These are phyloP conservation scores for Actinomucor elegans DNA, from an alignment of 371 early-diverging fungal genomes.

Conservation along the genomic window DNA sequence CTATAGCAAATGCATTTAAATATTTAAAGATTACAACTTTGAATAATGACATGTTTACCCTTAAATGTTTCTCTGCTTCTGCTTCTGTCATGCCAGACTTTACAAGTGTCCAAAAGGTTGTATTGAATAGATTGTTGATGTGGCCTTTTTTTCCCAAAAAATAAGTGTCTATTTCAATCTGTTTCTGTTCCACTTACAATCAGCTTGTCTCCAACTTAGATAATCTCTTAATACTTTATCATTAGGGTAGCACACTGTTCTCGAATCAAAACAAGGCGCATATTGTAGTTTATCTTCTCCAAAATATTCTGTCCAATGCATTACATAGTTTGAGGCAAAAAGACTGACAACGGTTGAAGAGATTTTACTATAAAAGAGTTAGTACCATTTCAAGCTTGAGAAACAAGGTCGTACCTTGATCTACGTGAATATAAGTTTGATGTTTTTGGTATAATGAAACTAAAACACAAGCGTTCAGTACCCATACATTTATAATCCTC, in stretches of 20 bases:
- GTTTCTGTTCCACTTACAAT: too few relatives aligned
- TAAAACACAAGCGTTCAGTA: constrained; percentile 3
- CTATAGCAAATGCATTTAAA: constrained; percentile 31
- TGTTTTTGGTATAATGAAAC: constrained; percentile 73
- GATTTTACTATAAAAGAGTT: constrained; percentile 65
- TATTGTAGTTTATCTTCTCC: constrained; percentile 61
- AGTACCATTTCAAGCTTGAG: neutral
- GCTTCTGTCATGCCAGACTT: constrained; percentile 57
- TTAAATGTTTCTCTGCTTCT: constrained; percentile 67
- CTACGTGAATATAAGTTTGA: constrained; percentile 80
- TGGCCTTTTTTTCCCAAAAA: constrained; percentile 64
- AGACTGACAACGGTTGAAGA: constrained; percentile 79
- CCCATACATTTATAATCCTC: too few relatives aligned
- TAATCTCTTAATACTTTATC: constrained; percentile 85
- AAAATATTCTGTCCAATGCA: constrained; percentile 81
- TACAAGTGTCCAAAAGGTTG: constrained; percentile 92
- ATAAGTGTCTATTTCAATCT: too few relatives aligned
- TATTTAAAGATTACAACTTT: neutral
- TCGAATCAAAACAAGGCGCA: constrained; percentile 91
- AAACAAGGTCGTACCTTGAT: constrained; percentile 52
- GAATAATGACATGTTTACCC: constrained; percentile 39
- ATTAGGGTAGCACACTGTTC: constrained; percentile 87
- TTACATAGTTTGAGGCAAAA: constrained; percentile 86
- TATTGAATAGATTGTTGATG: constrained; percentile 91
- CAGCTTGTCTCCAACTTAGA: constrained; percentile 93